Evolutionary conservation across 192 early-diverging fungal genomes (phyloP).

Genomic region (Coemansia sp.): DNA sequence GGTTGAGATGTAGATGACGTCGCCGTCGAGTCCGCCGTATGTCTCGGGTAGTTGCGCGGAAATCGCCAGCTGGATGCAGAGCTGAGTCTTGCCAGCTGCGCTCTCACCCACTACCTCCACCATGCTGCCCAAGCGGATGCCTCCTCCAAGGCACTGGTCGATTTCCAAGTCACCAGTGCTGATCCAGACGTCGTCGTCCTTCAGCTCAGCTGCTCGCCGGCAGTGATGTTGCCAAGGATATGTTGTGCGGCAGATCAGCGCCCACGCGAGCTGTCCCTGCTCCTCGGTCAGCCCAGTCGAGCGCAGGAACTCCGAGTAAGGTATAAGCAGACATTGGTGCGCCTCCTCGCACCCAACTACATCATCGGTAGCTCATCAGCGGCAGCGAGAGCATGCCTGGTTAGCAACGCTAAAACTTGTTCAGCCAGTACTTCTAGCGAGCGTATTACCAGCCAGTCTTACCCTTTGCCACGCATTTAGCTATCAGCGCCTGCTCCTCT

Average conservation of each 20-base stretch:
- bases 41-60: slow-evolving; percentile 65
- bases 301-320: slow-evolving; percentile 25
- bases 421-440: background rate
- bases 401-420: background rate
- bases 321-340: slow-evolving; percentile 36
- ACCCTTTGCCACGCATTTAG: slow-evolving; percentile 26
- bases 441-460: background rate
- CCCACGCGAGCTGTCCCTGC: slow-evolving; percentile 16
- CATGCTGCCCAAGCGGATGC: slow-evolving; percentile 62
- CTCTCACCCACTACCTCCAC: slow-evolving; percentile 80
- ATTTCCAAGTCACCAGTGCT: slow-evolving; percentile 59
- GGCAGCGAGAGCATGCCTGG: background rate
- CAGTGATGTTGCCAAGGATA: slow-evolving; percentile 26
- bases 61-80: slow-evolving; percentile 81
- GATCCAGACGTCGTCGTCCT: slow-evolving; percentile 34
- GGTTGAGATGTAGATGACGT: slow-evolving; percentile 70
- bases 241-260: background rate
- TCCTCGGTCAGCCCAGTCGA: slow-evolving; percentile 12
- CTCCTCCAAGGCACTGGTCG: slow-evolving; percentile 64
- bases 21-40: slow-evolving; percentile 63
- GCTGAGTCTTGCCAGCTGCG: slow-evolving; percentile 84
- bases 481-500: slow-evolving; percentile 22
- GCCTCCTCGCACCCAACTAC: slow-evolving; percentile 23
- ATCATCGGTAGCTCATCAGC: background rate
- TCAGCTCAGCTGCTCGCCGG: slow-evolving; percentile 1